Percentiles rank a stretch among this genome's conserved stretches.
These are phyloP conservation scores for Eutypa lata DNA, from an alignment of 2,329 filamentous ascomycete genomes.

Conservation along the genomic window DNA sequence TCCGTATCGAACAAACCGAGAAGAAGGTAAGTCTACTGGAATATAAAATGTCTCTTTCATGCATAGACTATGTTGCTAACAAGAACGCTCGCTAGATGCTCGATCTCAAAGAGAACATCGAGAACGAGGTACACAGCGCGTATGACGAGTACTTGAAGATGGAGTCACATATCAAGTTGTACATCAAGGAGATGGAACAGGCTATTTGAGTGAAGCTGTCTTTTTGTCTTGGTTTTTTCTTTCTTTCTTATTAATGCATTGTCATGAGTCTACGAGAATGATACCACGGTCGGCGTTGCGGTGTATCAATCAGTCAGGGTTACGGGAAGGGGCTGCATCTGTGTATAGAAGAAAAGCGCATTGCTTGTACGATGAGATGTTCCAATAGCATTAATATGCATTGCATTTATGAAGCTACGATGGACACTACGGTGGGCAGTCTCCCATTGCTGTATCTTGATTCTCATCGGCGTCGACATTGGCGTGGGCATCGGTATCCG, in stretches of 20 bases:
- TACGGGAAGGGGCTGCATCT: background rate
- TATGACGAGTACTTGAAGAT: conserved; percentile 96
- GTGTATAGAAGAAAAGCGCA: background rate
- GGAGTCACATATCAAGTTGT: conserved; percentile 94
- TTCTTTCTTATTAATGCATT: conserved; percentile 14
- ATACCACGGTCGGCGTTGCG: conserved; percentile 43
- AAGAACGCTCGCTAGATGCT: conserved; percentile 67
- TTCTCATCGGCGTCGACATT: background rate
- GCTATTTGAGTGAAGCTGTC: conserved; percentile 47
- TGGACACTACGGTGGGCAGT: background rate
- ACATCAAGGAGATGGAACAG: conserved; percentile 99
- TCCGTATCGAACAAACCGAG: conserved; percentile 97
- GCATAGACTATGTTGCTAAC: conserved; percentile 16
- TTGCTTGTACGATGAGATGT: background rate
- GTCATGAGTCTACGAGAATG: conserved; percentile 27
- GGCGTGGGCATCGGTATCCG: conserved; percentile 9
- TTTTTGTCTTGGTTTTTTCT: conserved; percentile 6
- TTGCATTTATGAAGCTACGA: background rate
- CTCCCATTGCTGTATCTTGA: background rate
- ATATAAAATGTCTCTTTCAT: conserved; percentile 1
- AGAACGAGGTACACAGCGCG: conserved; percentile 85
- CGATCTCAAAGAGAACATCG: conserved; percentile 95
- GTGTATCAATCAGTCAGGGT: conserved; percentile 10
- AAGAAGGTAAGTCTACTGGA: conserved; percentile 71
- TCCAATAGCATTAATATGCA: background rate